A percentile compares a stretch with the other conserved stretches of the same genome.
Evolutionary conservation across 495 filamentous ascomycete genomes (phyloP).

Genomic region (Neurospora cerealis): DNA sequence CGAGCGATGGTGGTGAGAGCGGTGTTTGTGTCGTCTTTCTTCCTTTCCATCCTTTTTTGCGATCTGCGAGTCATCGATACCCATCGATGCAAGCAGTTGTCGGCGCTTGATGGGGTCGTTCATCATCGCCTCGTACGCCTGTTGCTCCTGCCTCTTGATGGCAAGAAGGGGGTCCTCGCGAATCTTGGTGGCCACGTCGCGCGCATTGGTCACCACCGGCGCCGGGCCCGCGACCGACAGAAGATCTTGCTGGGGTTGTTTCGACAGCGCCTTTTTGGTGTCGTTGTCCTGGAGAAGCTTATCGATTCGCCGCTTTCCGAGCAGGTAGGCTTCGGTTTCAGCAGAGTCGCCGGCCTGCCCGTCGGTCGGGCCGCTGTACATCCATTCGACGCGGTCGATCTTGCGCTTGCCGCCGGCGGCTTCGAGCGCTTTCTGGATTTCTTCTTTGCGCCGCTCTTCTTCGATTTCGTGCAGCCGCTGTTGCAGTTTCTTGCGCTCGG

Average conservation of each 20-base stretch:
- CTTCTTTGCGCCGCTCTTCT: conserved; percentile 87
- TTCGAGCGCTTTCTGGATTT: conserved; percentile 83
- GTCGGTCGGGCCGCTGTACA: conserved; percentile 82
- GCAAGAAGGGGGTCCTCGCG: conserved; percentile 81
- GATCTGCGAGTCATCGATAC: conserved; percentile 35
- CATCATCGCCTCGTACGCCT: conserved; percentile 79
- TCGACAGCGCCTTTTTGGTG: conserved; percentile 61
- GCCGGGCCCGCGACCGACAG: conserved; percentile 37
- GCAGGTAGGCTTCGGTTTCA: conserved; percentile 87
- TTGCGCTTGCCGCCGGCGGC: conserved; percentile 70
- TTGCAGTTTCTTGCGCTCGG: conserved; percentile 86
- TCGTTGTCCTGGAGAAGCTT: conserved; percentile 78
- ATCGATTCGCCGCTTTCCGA: conserved; percentile 88
- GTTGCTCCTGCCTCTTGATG: conserved; percentile 88
- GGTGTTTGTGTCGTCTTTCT: conserved; percentile 41
- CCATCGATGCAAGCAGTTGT: conserved; percentile 55
- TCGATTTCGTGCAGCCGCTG: conserved; percentile 79
- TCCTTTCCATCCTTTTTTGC: conserved; percentile 29
- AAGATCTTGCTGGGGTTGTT: conserved; percentile 57
- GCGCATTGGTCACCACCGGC: conserved; percentile 49
- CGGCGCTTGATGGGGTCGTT: conserved; percentile 68
- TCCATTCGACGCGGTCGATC: conserved; percentile 84
- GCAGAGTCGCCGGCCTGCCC: conserved; percentile 74
- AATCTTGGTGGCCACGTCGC: conserved; percentile 77
- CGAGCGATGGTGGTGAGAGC: conserved; percentile 38